Evolutionary conservation across 192 early-diverging fungal species (phyloP).

Genomic region (Backusella australiensis): DNA sequence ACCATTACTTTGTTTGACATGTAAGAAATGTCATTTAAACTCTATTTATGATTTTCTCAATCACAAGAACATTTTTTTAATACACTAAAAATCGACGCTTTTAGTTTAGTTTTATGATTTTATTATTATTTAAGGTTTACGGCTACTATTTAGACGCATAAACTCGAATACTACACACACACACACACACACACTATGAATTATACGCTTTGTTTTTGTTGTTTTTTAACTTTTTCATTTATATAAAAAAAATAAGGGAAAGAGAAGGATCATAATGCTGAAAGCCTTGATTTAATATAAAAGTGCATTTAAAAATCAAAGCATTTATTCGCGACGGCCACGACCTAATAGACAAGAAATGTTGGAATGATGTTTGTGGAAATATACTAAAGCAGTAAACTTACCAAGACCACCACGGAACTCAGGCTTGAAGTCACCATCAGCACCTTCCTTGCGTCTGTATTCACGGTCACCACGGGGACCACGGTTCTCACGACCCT

Average conservation of each 20-base stretch:
- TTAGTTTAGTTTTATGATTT: neutral
- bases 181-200: no score
- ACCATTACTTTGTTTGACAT: neutral
- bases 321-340: slow-evolving; percentile 37
- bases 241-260: neutral
- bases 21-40: neutral
- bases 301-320: neutral
- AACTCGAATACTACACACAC: no score
- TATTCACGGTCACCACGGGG: slow-evolving; percentile 83
- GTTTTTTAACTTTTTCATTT: slow-evolving; percentile 1
- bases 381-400: neutral
- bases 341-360: slow-evolving; percentile 49
- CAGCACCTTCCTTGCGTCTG: slow-evolving; percentile 91
- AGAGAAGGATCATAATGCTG: neutral
- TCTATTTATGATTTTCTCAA: neutral
- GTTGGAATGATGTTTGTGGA: no score
- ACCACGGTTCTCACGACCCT: slow-evolving; percentile 54
- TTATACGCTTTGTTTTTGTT: neutral
- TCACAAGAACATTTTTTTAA: neutral
- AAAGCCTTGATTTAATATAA: neutral
- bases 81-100: neutral
- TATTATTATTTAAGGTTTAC: neutral
- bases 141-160: neutral
- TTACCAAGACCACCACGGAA: slow-evolving; percentile 77
- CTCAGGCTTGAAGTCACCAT: slow-evolving; percentile 94